Evolutionary conservation across 2,329 filamentous ascomycete species (phyloP), one percentile per base, ranked within the genome.

Genomic region (Epichloe coenophiala): DNA sequence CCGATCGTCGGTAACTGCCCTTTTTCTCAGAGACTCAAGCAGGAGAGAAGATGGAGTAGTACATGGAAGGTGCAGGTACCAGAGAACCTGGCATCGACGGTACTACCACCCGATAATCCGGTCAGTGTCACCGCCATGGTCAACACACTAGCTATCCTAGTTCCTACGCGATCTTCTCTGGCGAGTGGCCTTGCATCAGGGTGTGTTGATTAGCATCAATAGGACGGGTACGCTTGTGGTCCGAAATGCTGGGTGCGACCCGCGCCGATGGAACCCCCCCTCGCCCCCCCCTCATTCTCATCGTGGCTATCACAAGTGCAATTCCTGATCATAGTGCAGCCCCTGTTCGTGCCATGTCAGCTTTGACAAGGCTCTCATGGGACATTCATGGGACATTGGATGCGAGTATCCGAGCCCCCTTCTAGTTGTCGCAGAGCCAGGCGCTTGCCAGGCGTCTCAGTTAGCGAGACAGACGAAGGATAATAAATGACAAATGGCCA

Each of bases 381-480:
- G 23, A 40, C 36, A 38, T n/a, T 37, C n/a, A 38, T 48, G 19
- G 40, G 46, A 48, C 31, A 27, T 37, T 35, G 21, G 36, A 53
- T 53, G 52, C 44, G 37, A 45, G 49, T 47, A 53, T 50, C 49
- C 49, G 52, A 47, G 36, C 45, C 36, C 21, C 19, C 49, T 36
- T 31, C n/a, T 13, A 15, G 19, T 36, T 39, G 27, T 21, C 38
- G 21, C 41, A 47, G 23, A 47, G 40, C 31, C 39, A 43, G 45
- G 48, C 42, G 37, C 47, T 36, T 39, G 23, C 38, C 40, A 42
- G 48, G 36, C 52, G 52, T 53, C 52, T 51, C 52, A 53, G 42
- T 53, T 53, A 47, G 52, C 52, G 52, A 53, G 49, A 40, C 35
- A 37, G 23, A 40, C 17, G 40, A 36, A 48, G 37, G 37, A 44